A percentile compares a stretch with the other conserved stretches of the same genome.
phyloP scores from a whole-genome alignment of 208 protist species.

The Crithidia bombi region DNA sequence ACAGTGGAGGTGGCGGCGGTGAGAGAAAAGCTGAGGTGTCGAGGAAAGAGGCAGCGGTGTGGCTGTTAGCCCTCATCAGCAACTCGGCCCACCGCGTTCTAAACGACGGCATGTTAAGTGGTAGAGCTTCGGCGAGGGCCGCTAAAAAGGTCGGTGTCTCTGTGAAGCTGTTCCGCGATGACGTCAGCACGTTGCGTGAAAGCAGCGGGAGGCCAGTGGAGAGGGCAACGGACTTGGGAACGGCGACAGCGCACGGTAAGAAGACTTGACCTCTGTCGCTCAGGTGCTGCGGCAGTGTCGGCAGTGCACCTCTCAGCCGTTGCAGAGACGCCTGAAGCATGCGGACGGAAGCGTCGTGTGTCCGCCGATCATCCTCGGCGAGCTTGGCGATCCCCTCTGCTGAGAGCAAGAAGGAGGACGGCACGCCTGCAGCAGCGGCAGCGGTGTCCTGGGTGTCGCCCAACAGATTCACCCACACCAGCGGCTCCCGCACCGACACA shows the following conservation, averaged over 20 bases:
- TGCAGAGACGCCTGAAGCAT: conserved; percentile 10
- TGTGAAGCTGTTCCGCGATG: neutral
- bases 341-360: conserved; percentile 9
- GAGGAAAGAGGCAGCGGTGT: neutral
- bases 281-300: conserved; percentile 15
- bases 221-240: conserved; percentile 12
- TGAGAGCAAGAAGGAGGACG: conserved; percentile 5
- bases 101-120: conserved; percentile 5
- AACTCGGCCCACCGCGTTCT: conserved; percentile 1
- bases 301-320: conserved; percentile 9
- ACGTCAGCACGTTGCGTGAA: neutral
- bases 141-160: conserved; percentile 13
- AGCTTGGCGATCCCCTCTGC: neutral
- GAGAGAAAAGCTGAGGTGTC: neutral
- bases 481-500: conserved; percentile 7
- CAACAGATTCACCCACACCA: conserved; percentile 6
- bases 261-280: conserved; percentile 16
- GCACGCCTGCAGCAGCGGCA: neutral
- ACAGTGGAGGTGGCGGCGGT: neutral
- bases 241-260: conserved; percentile 5
- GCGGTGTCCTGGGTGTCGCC: neutral
- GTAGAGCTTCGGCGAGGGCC: neutral
- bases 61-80: neutral
- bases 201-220: conserved; percentile 9
- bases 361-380: neutral